A percentile compares a stretch with the other conserved stretches of the same genome.
Evolutionary conservation across 2,329 filamentous ascomycete species (phyloP).

Genomic region (Fusarium austroafricanum): DNA sequence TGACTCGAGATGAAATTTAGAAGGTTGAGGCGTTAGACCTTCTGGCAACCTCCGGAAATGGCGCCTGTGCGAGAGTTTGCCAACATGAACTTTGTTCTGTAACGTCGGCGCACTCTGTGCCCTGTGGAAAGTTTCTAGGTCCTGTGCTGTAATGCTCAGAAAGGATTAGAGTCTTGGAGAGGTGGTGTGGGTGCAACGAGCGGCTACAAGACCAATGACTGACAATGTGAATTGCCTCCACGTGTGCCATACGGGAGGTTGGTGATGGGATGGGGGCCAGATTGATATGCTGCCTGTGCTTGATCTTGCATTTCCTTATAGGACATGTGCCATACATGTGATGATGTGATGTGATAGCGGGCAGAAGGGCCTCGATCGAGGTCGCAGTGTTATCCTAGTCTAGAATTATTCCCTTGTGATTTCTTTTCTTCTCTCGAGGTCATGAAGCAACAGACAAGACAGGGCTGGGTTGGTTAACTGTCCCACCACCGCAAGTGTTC

Average conservation of each 20-base stretch:
- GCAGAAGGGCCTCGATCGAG: constrained; percentile 16
- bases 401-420: neutral
- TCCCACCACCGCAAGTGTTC: neutral
- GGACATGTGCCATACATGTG: constrained; percentile 10
- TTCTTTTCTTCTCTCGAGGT: too few relatives aligned
- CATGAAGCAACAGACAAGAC: too few relatives aligned
- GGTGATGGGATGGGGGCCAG: constrained; percentile 31
- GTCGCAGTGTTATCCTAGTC: constrained; percentile 3
- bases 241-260: constrained; percentile 31
- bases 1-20: neutral
- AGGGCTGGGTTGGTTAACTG: neutral
- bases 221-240: constrained; percentile 19
- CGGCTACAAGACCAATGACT: constrained; percentile 43
- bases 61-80: neutral
- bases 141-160: neutral
- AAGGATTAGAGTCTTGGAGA: too few relatives aligned
- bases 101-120: too few relatives aligned
- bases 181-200: constrained; percentile 39
- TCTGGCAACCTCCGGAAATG: neutral
- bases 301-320: constrained; percentile 22
- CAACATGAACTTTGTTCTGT: neutral
- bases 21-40: constrained; percentile 1
- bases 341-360: constrained; percentile 4
- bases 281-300: constrained; percentile 38
- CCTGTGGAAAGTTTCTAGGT: too few relatives aligned